Base-by-base conservation (phyloP, 2,329 filamentous ascomycete species). In the Ceratocystis diversiconidia region DNA sequence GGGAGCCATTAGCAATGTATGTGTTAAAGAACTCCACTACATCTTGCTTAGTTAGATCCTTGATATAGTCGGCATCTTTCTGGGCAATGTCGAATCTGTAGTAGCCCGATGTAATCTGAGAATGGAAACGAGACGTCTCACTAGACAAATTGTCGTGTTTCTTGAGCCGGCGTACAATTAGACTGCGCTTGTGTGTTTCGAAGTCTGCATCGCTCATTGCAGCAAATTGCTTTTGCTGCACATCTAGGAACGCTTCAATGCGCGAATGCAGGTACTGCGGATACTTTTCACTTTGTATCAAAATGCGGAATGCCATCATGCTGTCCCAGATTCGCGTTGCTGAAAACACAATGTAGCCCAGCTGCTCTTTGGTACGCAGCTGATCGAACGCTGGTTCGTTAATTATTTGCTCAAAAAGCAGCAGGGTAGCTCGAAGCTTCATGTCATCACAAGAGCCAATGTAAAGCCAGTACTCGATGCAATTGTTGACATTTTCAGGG, bases 321-420 rank as follows among this genome's bases (percentile, higher is more conserved):
- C 88, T 91, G n/a, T 85, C 78, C 65, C 88, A 84, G 63, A 82
- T 82, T 48, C 87, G 80, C 10, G 85, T 80, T 32, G 90, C 89
- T 61, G 89, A 92, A 75, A 92, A 96, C 0, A 99, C 92, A 64
- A 99, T 89, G 71, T 99, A 99, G 12, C 94, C 94, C 5, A 99
- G 86, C 76, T 99, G 92, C 74, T 99, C 92, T 75, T 97, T 96
- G 55, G 94, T 97, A 62, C 94, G 85, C 6, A 99, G 81, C 74
- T 95, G 91, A 75, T 99, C 90, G 73, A 97, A 99, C 7, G 88
- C 88, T 3, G 92, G 92, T 76, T 99, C 94, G 66, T 95, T 89
- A 0, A 90, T 86, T 77, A 99, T 88, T 75, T 97, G 94, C 30
- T 90, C 88, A 52, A 96, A 81, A 5, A 99, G 80, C 52, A 95